Percentiles rank a stretch among this genome's conserved stretches.
Conservation (phyloP, 176 grass and related monocot species). For the Pontederia paniculata region DNA sequence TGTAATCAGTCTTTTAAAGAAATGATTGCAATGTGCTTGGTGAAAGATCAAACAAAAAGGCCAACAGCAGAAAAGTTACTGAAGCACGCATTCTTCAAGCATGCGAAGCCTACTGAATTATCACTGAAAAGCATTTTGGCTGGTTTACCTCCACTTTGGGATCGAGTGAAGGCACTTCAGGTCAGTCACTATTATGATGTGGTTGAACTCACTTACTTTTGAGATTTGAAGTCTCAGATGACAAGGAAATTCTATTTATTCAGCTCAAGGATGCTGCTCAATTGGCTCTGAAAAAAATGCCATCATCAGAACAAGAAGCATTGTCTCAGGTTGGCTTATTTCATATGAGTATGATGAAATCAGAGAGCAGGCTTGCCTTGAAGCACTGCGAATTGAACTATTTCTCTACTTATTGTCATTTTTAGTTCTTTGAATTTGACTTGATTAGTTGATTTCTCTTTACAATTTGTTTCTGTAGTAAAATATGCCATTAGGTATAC, state of each 20-base stretch:
- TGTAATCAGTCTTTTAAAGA: conserved; percentile 95
- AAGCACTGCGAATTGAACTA: background rate
- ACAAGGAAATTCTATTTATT: conserved; percentile 20
- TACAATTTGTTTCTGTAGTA: no score
- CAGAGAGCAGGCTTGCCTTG: conserved; percentile 6
- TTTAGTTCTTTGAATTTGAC: no score
- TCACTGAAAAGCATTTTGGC: conserved; percentile 68
- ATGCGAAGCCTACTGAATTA: conserved; percentile 66
- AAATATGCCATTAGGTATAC: no score
- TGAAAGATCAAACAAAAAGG: conserved; percentile 98
- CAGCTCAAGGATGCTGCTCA: conserved; percentile 95
- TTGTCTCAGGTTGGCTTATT: conserved; percentile 63
- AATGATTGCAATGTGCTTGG: conserved; percentile 99
- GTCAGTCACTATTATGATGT: conserved; percentile 24
- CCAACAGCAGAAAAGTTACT: conserved; percentile 89
- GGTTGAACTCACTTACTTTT: conserved; percentile 10
- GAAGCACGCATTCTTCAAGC: conserved; percentile 97
- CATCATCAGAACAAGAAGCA: conserved; percentile 93
- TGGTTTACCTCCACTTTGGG: conserved; percentile 81
- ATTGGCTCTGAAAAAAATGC: conserved; percentile 98
- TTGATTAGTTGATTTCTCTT: no score
- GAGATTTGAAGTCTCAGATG: conserved; percentile 12
- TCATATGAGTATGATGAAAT: background rate
- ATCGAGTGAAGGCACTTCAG: conserved; percentile 90
- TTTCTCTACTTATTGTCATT: no score